Conservation (phyloP, 129 eudicot species). For the Helichrysum umbraculigerum region DNA sequence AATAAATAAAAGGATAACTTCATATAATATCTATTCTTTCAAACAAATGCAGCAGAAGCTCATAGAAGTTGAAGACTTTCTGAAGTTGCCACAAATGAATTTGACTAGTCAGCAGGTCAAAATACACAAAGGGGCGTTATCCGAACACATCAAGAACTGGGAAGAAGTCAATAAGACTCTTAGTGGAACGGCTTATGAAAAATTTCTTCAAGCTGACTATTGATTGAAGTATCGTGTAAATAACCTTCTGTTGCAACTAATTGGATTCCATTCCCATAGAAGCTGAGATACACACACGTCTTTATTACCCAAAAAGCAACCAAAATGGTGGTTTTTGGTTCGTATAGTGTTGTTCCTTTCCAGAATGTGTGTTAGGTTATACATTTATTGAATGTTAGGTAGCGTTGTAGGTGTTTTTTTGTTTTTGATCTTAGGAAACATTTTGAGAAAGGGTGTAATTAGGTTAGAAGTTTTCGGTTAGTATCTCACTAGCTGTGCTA, state of each 20-base stretch:
- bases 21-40: background rate
- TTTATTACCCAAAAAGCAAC: slow-evolving; percentile 10
- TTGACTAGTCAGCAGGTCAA: slow-evolving; percentile 83
- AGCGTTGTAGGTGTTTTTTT: slow-evolving; percentile 20
- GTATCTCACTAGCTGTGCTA: slow-evolving; percentile 31
- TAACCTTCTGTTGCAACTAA: slow-evolving; percentile 36
- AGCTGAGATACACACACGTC: slow-evolving; percentile 17
- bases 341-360: slow-evolving; percentile 18
- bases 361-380: slow-evolving; percentile 39
- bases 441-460: slow-evolving; percentile 23
- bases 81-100: slow-evolving; percentile 63
- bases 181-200: slow-evolving; percentile 76
- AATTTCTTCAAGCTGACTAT: slow-evolving; percentile 74
- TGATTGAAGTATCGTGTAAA: slow-evolving; percentile 37
- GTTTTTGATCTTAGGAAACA: slow-evolving; percentile 21
- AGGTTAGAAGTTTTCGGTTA: slow-evolving; percentile 32
- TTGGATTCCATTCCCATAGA: slow-evolving; percentile 6
- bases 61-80: slow-evolving; percentile 64
- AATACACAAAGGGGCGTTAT: slow-evolving; percentile 86
- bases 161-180: slow-evolving; percentile 71
- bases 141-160: slow-evolving; percentile 80
- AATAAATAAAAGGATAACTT: background rate
- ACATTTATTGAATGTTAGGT: slow-evolving; percentile 24
- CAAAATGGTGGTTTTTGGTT: slow-evolving; percentile 21
- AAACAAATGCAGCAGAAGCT: slow-evolving; percentile 48